These are phyloP conservation scores for Gonium pectorale DNA, from an alignment of 139 green algal genomes.

Conservation along the genomic window DNA sequence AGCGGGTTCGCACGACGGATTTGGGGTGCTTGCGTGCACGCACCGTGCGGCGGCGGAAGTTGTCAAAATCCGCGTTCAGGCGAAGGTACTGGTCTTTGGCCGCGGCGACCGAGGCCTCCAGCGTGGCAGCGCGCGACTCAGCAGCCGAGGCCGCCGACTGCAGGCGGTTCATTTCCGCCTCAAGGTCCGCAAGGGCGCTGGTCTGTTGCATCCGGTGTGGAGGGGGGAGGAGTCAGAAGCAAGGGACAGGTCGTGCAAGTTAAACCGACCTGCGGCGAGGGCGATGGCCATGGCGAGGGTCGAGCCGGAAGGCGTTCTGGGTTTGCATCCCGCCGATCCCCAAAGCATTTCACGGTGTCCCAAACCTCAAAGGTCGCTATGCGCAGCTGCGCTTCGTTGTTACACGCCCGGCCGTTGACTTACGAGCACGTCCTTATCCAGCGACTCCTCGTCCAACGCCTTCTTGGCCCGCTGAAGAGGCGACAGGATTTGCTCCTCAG, in stretches of 20 bases:
- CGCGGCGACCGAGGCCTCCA: constrained; percentile 50
- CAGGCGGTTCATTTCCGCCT: constrained; percentile 57
- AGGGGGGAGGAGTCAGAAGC: no score
- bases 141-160: constrained; percentile 40
- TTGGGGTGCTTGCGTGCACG: constrained; percentile 9
- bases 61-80: constrained; percentile 98
- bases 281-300: no score
- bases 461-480: constrained; percentile 37
- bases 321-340: no score
- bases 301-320: no score
- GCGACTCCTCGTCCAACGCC: constrained; percentile 41
- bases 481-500: not conserved
- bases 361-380: no score
- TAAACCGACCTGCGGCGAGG: no score
- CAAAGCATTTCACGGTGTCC: no score
- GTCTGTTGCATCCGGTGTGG: no score
- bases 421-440: constrained; percentile 57
- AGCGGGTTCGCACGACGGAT: not conserved
- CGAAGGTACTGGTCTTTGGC: constrained; percentile 90
- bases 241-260: no score
- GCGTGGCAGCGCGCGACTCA: constrained; percentile 35
- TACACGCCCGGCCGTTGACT: not conserved
- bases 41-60: constrained; percentile 94
- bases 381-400: not conserved
- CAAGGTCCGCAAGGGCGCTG: constrained; percentile 51